Conservation (phyloP, 2,329 filamentous ascomycete species). For the Epichloe coenophiala region DNA sequence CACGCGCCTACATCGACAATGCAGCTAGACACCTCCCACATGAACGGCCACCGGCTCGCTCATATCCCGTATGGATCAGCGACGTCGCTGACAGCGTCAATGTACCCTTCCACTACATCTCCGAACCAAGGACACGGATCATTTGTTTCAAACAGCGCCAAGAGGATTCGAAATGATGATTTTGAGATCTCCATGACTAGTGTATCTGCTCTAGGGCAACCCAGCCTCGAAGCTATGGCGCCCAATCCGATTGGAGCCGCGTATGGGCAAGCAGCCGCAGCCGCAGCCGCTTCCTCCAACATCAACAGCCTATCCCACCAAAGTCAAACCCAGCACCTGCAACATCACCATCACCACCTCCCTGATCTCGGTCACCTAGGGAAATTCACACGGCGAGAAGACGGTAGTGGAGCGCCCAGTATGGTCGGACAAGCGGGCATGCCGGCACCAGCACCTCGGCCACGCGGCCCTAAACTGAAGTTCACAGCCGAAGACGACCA, state of each 20-base stretch:
- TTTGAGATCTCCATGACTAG: conserved; percentile 41
- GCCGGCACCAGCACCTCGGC: conserved; percentile 68
- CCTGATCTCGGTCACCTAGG: conserved; percentile 59
- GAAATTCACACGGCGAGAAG: conserved; percentile 52
- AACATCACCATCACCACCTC: conserved; percentile 76
- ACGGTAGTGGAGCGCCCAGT: conserved; percentile 55
- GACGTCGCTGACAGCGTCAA: conserved; percentile 34
- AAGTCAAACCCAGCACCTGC: conserved; percentile 18
- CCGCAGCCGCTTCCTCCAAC: conserved; percentile 10
- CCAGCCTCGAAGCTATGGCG: conserved; percentile 42
- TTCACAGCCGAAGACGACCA: conserved; percentile 89
- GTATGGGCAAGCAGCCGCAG: conserved; percentile 32
- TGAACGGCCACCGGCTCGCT: conserved; percentile 38
- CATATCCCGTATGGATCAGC: conserved; percentile 38
- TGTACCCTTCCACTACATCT: conserved; percentile 37
- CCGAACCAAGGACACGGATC: conserved; percentile 21
- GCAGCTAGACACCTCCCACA: conserved; percentile 40
- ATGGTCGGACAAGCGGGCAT: conserved; percentile 79
- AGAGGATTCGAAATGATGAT: conserved; percentile 44
- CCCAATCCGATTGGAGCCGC: conserved; percentile 37
- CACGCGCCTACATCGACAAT: conserved; percentile 29
- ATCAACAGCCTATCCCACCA: conserved; percentile 2
- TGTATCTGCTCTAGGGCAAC: conserved; percentile 38
- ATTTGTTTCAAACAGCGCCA: conserved; percentile 24
- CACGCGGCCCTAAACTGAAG: conserved; percentile 80